phyloP scores from a whole-genome alignment of 2,329 filamentous ascomycete genomes.

The Exophiala calicioides region DNA sequence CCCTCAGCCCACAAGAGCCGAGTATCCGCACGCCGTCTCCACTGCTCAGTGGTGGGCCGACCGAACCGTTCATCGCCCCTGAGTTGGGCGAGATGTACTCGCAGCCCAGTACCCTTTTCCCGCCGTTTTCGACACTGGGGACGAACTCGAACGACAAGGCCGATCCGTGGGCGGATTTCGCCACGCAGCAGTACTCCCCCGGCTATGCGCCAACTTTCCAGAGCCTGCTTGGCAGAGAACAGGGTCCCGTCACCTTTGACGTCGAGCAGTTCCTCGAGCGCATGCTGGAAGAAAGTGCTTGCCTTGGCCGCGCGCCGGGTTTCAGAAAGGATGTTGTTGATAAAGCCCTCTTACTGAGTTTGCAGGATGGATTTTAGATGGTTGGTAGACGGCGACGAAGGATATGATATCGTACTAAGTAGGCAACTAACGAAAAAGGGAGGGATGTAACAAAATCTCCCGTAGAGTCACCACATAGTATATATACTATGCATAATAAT shows the following conservation, averaged over 20 bases:
- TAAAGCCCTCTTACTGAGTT: conserved; percentile 33
- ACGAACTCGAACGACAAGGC: too few species aligned
- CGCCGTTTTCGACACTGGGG: background rate
- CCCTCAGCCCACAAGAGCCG: conserved; percentile 11
- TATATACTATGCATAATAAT: too few species aligned
- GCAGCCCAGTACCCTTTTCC: conserved; percentile 1
- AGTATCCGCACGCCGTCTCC: conserved; percentile 20
- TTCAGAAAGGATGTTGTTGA: conserved; percentile 38
- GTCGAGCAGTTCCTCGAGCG: conserved; percentile 31
- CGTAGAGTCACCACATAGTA: too few species aligned
- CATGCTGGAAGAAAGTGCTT: conserved; percentile 33
- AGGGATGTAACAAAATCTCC: too few species aligned
- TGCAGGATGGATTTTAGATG: conserved; percentile 25
- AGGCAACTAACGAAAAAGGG: too few species aligned
- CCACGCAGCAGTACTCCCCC: too few species aligned
- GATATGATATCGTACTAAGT: too few species aligned
- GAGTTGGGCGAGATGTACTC: conserved; percentile 14
- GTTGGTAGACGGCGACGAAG: too few species aligned
- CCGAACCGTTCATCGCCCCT: conserved; percentile 9
- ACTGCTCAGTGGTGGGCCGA: background rate
- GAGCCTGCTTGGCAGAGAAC: conserved; percentile 1
- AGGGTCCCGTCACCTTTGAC: conserved; percentile 23
- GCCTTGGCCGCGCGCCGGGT: conserved; percentile 39
- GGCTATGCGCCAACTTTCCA: too few species aligned
- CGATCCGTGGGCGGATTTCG: conserved; percentile 12